These are phyloP conservation scores for Candida broadrunensis DNA, from an alignment of 805 yeast species.

Conservation along the genomic window DNA sequence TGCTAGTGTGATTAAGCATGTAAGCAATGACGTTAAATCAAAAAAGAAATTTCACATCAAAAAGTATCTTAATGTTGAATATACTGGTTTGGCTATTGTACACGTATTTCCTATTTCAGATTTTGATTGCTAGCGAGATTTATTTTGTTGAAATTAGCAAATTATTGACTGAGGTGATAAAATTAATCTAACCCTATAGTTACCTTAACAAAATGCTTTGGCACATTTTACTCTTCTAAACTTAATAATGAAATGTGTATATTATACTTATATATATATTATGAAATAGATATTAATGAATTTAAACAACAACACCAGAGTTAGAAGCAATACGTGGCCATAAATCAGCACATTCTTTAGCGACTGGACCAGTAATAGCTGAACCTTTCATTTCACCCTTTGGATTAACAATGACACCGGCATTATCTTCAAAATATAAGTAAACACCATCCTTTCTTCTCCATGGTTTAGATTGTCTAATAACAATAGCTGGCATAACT, in stretches of 20 bases:
- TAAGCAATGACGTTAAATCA: too few species aligned
- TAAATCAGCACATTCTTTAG: constrained; percentile 99
- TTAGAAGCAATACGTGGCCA: constrained; percentile 99
- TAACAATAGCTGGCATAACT: constrained; percentile 99
- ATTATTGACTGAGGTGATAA: too few species aligned
- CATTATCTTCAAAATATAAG: constrained; percentile 99
- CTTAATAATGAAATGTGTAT: background rate
- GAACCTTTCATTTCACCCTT: constrained; percentile 99
- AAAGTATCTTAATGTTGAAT: too few species aligned
- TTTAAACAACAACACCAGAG: constrained; percentile 99
- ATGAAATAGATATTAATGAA: background rate
- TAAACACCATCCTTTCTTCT: constrained; percentile 99
- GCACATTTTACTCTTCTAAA: too few species aligned
- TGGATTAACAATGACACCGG: constrained; percentile 99
- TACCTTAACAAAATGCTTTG: too few species aligned
- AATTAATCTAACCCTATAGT: too few species aligned
- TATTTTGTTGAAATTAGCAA: too few species aligned
- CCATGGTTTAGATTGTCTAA: constrained; percentile 99
- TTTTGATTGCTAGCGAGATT: too few species aligned
- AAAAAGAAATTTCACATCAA: too few species aligned
- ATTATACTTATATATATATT: background rate
- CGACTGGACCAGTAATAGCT: constrained; percentile 99
- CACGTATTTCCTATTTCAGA: too few species aligned
- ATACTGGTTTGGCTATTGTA: too few species aligned
- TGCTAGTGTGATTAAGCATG: too few species aligned